Evolutionary conservation across 371 early-diverging fungal genomes (phyloP).

Genomic region (Apophysomyces sp.): DNA sequence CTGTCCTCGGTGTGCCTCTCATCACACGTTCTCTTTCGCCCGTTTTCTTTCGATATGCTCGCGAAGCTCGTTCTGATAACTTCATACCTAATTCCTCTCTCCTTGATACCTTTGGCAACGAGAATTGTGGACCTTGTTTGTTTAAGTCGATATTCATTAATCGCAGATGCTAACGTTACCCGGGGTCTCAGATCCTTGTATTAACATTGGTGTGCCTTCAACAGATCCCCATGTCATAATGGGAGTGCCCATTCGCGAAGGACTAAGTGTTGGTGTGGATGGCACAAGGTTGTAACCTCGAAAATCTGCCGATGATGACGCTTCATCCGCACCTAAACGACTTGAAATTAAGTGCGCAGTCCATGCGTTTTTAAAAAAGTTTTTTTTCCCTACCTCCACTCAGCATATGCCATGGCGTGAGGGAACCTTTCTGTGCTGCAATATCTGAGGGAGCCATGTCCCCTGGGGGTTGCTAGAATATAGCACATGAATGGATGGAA

Average conservation of each 20-base stretch:
- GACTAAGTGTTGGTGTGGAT: conserved; percentile 65
- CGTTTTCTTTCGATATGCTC: conserved; percentile 47
- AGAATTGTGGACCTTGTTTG: conserved; percentile 48
- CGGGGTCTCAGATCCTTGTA: conserved; percentile 48
- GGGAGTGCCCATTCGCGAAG: conserved; percentile 47
- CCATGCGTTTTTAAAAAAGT: not conserved
- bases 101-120: conserved; percentile 61
- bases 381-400: conserved; percentile 3
- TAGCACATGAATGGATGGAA: not conserved
- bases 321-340: not conserved
- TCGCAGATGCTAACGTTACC: conserved; percentile 11
- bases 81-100: conserved; percentile 67
- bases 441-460: conserved; percentile 21
- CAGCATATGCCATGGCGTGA: conserved; percentile 30
- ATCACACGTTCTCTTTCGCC: conserved; percentile 14
- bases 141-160: not conserved
- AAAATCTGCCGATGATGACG: conserved; percentile 42
- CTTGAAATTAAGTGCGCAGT: not conserved
- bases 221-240: conserved; percentile 86
- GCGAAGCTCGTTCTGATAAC: conserved; percentile 64
- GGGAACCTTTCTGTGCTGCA: conserved; percentile 25
- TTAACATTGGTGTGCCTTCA: conserved; percentile 65
- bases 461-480: not conserved
- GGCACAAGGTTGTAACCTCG: conserved; percentile 67
- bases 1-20: conserved; percentile 34